Conservation (phyloP, 495 filamentous ascomycete species). For the Copromyces sp. region DNA sequence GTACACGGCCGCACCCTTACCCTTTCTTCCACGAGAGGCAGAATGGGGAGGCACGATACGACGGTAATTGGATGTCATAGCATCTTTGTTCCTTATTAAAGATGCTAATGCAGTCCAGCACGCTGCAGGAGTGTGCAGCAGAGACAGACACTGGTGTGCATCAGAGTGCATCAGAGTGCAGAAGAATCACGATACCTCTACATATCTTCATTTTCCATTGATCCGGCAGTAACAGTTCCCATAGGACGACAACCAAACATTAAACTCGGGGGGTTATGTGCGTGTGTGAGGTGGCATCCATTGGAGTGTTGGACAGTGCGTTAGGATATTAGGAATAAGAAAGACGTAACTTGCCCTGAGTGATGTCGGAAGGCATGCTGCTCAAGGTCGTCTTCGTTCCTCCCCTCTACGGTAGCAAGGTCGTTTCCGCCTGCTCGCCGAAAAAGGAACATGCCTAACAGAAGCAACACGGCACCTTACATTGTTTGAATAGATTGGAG, state of each 20-base stretch:
- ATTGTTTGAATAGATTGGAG: neutral
- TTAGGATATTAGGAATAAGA: neutral
- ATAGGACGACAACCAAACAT: neutral
- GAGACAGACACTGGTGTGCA: neutral
- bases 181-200: neutral
- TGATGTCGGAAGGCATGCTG: neutral
- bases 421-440: neutral
- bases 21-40: neutral
- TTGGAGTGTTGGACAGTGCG: neutral
- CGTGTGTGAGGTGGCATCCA: neutral
- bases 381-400: neutral
- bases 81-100: neutral
- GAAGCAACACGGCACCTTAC: neutral
- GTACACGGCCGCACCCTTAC: neutral
- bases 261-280: neutral
- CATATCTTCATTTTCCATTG: neutral
- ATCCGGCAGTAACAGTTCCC: neutral
- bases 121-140: neutral
- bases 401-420: neutral
- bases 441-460: neutral
- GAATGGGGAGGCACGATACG: neutral
- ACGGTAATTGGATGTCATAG: neutral
- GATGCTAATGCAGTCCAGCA: neutral
- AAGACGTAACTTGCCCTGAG: neutral
- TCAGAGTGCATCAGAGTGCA: neutral